Conservation (phyloP, 1,284 basidiomycete species). For the Hemileia vastatrix region DNA sequence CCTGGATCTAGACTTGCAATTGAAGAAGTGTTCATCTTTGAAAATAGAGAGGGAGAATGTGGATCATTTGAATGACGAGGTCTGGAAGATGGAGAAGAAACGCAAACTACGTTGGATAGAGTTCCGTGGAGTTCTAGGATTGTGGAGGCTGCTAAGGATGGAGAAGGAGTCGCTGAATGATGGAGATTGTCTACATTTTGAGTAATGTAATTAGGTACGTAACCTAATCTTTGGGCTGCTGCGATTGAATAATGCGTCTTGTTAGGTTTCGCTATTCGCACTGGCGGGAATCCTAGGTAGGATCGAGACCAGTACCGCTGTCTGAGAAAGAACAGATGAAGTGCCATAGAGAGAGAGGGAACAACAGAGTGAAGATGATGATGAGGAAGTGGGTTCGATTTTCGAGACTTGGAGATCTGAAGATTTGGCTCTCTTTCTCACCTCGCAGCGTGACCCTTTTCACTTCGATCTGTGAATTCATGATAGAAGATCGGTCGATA, state of each 20-base stretch:
- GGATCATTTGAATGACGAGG: neutral
- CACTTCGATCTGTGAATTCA: constrained; percentile 30
- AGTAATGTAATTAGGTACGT: constrained; percentile 37
- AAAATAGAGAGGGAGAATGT: neutral
- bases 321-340: constrained; percentile 20
- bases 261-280: constrained; percentile 38
- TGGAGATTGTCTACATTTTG: constrained; percentile 43
- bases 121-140: constrained; percentile 43
- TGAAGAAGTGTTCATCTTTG: too few relatives aligned
- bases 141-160: constrained; percentile 28
- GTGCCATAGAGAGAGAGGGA: neutral
- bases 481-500: constrained; percentile 43
- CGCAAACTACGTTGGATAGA: constrained; percentile 27
- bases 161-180: constrained; percentile 34
- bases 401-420: neutral
- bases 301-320: constrained; percentile 42
- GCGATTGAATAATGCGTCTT: constrained; percentile 38
- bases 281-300: constrained; percentile 39
- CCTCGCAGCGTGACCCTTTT: constrained; percentile 26
- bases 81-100: constrained; percentile 13
- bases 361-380: neutral
- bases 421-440: neutral
- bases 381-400: neutral
- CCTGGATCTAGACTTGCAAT: too few relatives aligned
- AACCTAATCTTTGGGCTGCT: constrained; percentile 35